A percentile compares a stretch with the other conserved stretches of the same genome.
phyloP scores from a whole-genome alignment of 2,329 filamentous ascomycete species.

The Neonectria faginata region DNA sequence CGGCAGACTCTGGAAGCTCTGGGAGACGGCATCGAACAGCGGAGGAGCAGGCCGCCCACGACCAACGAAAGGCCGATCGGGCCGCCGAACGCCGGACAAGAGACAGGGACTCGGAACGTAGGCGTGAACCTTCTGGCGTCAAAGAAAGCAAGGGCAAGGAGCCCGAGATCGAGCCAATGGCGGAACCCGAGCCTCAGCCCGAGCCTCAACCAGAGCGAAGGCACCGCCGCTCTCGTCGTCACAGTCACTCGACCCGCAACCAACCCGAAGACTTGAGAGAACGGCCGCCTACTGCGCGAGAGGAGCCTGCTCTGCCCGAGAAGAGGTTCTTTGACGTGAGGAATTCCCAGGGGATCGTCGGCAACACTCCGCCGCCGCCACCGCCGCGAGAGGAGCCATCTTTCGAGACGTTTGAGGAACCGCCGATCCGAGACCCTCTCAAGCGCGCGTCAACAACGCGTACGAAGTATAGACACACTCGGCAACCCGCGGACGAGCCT shows the following conservation, averaged over 20 bases:
- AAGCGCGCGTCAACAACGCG: slow-evolving; percentile 47
- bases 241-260: slow-evolving; percentile 54
- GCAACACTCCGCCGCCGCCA: slow-evolving; percentile 39
- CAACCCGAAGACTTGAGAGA: slow-evolving; percentile 49
- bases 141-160: slow-evolving; percentile 45
- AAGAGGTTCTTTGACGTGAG: slow-evolving; percentile 59
- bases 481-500: slow-evolving; percentile 37
- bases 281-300: slow-evolving; percentile 40
- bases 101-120: slow-evolving; percentile 41
- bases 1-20: slow-evolving; percentile 54
- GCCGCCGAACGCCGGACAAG: slow-evolving; percentile 42
- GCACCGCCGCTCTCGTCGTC: slow-evolving; percentile 56
- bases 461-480: slow-evolving; percentile 32
- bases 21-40: slow-evolving; percentile 55
- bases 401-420: slow-evolving; percentile 38
- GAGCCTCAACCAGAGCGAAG: slow-evolving; percentile 44
- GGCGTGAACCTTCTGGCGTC: slow-evolving; percentile 32
- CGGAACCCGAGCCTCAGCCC: slow-evolving; percentile 46
- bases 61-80: slow-evolving; percentile 62
- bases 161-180: slow-evolving; percentile 31
- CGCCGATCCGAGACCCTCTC: slow-evolving; percentile 43
- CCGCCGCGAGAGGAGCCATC: slow-evolving; percentile 36
- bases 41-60: slow-evolving; percentile 64
- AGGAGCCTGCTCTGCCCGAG: slow-evolving; percentile 42
- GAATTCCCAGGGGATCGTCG: slow-evolving; percentile 51